Conservation (phyloP, 805 yeast species). For the Metschnikowia santaceciliae region DNA sequence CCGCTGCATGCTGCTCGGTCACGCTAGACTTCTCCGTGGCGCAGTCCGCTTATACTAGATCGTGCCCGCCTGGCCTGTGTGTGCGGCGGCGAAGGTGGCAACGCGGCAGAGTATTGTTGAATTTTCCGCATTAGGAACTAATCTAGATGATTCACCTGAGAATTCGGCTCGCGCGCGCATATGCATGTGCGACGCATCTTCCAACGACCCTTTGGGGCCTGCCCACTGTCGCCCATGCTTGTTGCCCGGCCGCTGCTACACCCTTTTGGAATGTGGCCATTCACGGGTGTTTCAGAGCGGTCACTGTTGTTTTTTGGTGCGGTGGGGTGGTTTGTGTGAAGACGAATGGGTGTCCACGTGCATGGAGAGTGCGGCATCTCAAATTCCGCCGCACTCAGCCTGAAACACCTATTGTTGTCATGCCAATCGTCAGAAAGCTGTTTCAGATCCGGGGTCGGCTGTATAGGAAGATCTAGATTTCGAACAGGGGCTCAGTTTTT, state of each 20-base stretch:
- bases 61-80: background rate
- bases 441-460: background rate
- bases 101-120: background rate
- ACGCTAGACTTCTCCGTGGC: background rate
- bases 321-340: background rate
- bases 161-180: slow-evolving; percentile 1
- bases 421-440: background rate
- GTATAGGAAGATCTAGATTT: too few relatives aligned
- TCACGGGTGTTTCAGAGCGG: background rate
- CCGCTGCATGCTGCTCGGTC: background rate
- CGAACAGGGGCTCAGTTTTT: too few relatives aligned
- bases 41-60: background rate
- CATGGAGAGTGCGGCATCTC: slow-evolving; percentile 1
- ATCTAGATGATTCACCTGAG: background rate
- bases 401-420: slow-evolving; percentile 1
- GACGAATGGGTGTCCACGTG: background rate
- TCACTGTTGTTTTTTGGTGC: background rate
- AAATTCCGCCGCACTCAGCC: background rate
- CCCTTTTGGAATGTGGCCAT: background rate
- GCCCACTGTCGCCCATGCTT: background rate
- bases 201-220: background rate
- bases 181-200: background rate
- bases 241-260: background rate
- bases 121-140: background rate
- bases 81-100: background rate